phyloP scores from a whole-genome alignment of 1,139 yeast genomes.

The Protomyces gravidus region DNA sequence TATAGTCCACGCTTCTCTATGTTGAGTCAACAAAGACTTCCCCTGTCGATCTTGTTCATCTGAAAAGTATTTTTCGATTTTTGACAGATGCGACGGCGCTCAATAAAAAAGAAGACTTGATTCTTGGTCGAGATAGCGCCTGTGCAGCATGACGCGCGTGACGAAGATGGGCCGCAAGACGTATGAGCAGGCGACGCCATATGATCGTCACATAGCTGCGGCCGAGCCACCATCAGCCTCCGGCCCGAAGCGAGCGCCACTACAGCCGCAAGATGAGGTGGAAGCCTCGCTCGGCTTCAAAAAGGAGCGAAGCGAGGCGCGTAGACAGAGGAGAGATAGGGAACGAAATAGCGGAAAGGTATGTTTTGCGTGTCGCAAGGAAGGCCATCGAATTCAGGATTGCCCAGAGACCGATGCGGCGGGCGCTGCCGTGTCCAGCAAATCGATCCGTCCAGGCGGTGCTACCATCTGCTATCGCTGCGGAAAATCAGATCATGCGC shows the following conservation, averaged over 20 bases:
- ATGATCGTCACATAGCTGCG: constrained; percentile 4
- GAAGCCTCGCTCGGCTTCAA: constrained; percentile 11
- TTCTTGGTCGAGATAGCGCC: no score
- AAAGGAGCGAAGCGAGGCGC: constrained; percentile 14
- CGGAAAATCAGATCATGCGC: constrained; percentile 29
- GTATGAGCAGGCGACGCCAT: constrained; percentile 29
- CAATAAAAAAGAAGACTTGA: no score
- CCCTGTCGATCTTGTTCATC: no score
- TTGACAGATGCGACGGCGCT: no score
- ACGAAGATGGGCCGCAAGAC: constrained; percentile 30
- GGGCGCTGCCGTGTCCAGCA: background rate
- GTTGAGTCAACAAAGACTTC: no score
- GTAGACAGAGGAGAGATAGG: constrained; percentile 20
- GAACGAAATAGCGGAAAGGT: constrained; percentile 27
- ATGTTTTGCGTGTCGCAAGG: constrained; percentile 28
- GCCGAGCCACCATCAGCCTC: background rate
- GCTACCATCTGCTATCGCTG: constrained; percentile 30
- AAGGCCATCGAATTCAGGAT: constrained; percentile 28
- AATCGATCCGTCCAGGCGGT: background rate
- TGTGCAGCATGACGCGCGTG: constrained; percentile 27
- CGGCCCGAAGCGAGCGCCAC: background rate
- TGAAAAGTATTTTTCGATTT: no score
- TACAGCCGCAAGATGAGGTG: constrained; percentile 3
- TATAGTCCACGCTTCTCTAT: no score
- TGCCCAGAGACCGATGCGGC: constrained; percentile 19